Evolutionary conservation across 805 yeast genomes (phyloP).

Genomic region (Suhomyces tanzawaensis): DNA sequence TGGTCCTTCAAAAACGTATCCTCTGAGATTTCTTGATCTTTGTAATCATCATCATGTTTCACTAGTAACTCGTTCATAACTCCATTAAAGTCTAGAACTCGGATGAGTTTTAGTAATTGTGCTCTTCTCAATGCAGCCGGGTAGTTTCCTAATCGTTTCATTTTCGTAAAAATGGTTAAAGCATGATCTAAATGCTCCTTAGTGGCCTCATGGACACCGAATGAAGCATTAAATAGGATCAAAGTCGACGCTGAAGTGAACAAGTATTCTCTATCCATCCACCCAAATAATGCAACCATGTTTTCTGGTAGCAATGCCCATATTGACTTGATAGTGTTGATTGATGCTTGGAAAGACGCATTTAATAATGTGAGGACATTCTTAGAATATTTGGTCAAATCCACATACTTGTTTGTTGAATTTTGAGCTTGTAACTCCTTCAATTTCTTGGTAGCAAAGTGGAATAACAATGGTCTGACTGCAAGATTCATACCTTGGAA

Average conservation of each 20-base stretch:
- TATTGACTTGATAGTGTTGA: slow-evolving; percentile 66
- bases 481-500: slow-evolving; percentile 81
- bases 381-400: slow-evolving; percentile 64
- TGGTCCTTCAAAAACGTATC: slow-evolving; percentile 2
- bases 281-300: slow-evolving; percentile 83
- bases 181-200: slow-evolving; percentile 72
- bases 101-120: slow-evolving; percentile 62
- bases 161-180: slow-evolving; percentile 61
- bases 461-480: slow-evolving; percentile 72
- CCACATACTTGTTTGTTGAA: slow-evolving; percentile 51
- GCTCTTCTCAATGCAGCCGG: slow-evolving; percentile 77
- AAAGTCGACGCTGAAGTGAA: slow-evolving; percentile 76
- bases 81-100: slow-evolving; percentile 66
- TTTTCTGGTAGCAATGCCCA: slow-evolving; percentile 76
- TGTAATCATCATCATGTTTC: slow-evolving; percentile 54
- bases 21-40: slow-evolving; percentile 6
- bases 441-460: slow-evolving; percentile 67
- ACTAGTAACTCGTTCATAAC: slow-evolving; percentile 54
- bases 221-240: slow-evolving; percentile 71
- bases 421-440: slow-evolving; percentile 43
- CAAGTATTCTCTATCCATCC: slow-evolving; percentile 81
- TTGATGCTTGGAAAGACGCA: slow-evolving; percentile 78
- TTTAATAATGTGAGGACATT: slow-evolving; percentile 66
- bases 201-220: slow-evolving; percentile 79
- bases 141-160: slow-evolving; percentile 75